Conservation (phyloP, 352 stramenopile genomes). For the Pythium folliculosum region DNA sequence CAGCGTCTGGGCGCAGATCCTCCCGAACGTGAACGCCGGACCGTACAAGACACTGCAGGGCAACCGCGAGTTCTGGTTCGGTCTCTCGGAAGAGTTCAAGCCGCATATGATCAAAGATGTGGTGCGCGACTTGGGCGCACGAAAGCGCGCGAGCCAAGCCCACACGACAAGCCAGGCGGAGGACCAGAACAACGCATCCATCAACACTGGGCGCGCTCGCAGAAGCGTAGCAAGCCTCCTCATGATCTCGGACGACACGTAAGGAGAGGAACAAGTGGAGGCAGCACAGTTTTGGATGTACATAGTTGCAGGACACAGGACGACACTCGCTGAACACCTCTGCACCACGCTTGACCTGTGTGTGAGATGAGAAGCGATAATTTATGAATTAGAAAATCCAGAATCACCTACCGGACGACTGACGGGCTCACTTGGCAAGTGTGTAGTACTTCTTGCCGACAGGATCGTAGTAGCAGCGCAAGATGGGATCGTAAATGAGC, state of each 20-base stretch:
- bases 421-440: conserved; percentile 20
- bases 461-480: conserved; percentile 86
- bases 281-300: conserved; percentile 22
- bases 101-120: conserved; percentile 84
- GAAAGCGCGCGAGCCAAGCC: conserved; percentile 39
- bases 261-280: not conserved
- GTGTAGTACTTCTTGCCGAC: conserved; percentile 86
- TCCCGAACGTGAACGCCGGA: conserved; percentile 61
- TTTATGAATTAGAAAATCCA: conserved; percentile 9
- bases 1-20: conserved; percentile 84
- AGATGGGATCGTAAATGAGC: conserved; percentile 80
- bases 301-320: conserved; percentile 19
- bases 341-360: not conserved
- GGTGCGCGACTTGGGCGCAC: conserved; percentile 50
- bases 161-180: conserved; percentile 11
- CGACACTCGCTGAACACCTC: not conserved
- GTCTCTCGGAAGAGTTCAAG: conserved; percentile 82
- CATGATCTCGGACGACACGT: conserved; percentile 51
- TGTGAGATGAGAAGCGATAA: conserved; percentile 3
- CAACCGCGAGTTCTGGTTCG: conserved; percentile 86
- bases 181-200: conserved; percentile 14
- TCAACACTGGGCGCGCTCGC: conserved; percentile 36
- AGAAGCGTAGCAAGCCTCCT: conserved; percentile 48
- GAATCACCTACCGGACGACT: not conserved
- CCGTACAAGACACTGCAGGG: conserved; percentile 68